phyloP scores from a whole-genome alignment of 2,329 filamentous ascomycete species.

The Clarireedia monteithiana region DNA sequence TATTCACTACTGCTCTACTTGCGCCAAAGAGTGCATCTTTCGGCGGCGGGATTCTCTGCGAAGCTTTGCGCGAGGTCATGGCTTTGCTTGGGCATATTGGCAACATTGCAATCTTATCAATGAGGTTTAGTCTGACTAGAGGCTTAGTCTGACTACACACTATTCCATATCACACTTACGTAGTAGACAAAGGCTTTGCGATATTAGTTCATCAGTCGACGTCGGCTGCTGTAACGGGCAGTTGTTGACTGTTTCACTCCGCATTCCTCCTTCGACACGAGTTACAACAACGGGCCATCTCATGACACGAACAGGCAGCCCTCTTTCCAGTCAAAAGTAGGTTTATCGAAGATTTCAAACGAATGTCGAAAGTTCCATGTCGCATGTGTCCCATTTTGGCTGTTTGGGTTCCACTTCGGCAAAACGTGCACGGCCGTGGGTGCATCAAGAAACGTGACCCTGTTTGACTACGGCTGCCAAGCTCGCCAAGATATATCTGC shows the following conservation, averaged over 20 bases:
- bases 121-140: neutral
- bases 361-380: neutral
- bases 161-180: neutral
- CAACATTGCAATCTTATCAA: too few species aligned
- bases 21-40: too few species aligned
- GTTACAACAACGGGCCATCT: too few species aligned
- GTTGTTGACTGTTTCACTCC: too few species aligned
- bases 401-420: neutral
- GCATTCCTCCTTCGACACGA: too few species aligned
- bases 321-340: neutral
- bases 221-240: too few species aligned
- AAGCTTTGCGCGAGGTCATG: too few species aligned
- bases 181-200: neutral
- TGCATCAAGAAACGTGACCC: neutral
- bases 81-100: too few species aligned
- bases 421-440: slow-evolving; percentile 7
- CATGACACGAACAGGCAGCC: neutral
- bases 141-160: neutral
- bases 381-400: neutral
- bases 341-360: slow-evolving; percentile 4
- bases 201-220: too few species aligned
- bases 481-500: neutral
- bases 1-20: too few species aligned
- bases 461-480: slow-evolving; percentile 9
- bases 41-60: too few species aligned